Evolutionary conservation across 257 asterid genomes (phyloP), one percentile per base, ranked within the genome.

Genomic region (Scutellaria minor): DNA sequence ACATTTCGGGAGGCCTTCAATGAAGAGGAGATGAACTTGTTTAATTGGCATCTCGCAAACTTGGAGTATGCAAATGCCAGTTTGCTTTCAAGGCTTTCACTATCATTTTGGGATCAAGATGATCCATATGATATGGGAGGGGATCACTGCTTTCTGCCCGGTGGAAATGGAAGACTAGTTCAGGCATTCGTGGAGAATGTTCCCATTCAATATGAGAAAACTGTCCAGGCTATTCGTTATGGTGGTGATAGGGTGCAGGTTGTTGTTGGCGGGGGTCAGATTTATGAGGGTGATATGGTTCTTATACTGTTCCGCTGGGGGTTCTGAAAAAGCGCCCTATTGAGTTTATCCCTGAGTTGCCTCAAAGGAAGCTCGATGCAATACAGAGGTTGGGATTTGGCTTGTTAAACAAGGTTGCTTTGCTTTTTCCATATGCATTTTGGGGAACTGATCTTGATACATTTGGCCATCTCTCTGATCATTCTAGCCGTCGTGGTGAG

Each of bases 91-190:
- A 88, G 79, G 75, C 96, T 95, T 74, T 95, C 99, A 53, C 87
- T 95, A 59, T 97, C 99, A 31, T 95, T 90, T 83, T 92, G 99
- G 99, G 98, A 95, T 82, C 99, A 95, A 84, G 99, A 95, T 66
- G 99, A 95, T 80, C 99, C 99, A 22, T 95, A 84, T 77, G 99
- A 95, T 75, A 92, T 95, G 98, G 99, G 99, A 71, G 99, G 98
- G 72, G 99, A 90, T 76, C 99, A 95, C 77, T 95, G 99, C 81
- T 92, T 92, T 80, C 78, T 90, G 77, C 87, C 93, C 20, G 99
- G 99, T 72, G 98, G 99, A 73, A 95, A 88, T 67, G 97, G 96
- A 48, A 88, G 84, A 73, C 78, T 92, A 62, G 89, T 95, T 66
- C 87, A 92, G 72, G 97, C 91, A 35, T 76, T 95, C 80, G 79